Base-by-base conservation (phyloP, 139 green algal genomes). In the Chlorella sp. region DNA sequence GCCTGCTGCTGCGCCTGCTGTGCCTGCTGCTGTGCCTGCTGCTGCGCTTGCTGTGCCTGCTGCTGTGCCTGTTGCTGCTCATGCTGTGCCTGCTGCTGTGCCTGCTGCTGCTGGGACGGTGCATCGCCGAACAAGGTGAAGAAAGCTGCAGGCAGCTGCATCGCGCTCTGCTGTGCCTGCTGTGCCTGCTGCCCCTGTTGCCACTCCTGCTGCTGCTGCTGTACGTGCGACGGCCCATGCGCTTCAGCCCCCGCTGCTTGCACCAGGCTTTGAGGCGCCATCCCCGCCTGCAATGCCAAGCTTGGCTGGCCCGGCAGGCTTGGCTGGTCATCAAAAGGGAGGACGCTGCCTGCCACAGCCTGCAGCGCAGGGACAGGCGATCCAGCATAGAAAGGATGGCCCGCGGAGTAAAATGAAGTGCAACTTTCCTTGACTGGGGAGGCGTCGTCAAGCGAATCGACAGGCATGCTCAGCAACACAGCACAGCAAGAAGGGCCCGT, bases 301-400 rank as follows among this genome's bases (percentile, higher is more conserved):
- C n/a, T 0, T 24, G 61, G 77, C 77, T 81, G 77, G 53, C n/a
- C 32, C 12, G 30, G 69, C 64, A 32, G 2, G 34, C n/a, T 0
- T 24, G 61, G 77, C 77, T 81, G 77, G 53, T 87, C 83, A 0
- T 87, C 83, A 3, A 28, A 24, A 30, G 83, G 83, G 24, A 87
- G 61, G 60, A 78, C 83, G 11, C 60, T 77, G 39, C 61, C 83
- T 2, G 61, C 83, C 36, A 87, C 83, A 11, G 83, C 83, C 60
- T 87, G 83, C 82, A 86, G 22, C 30, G 28, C 68, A 30, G 66
- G 3, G 66, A n/a, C n/a, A n/a, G n/a, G n/a, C n/a, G n/a, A n/a
- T n/a, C n/a, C n/a, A n/a, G n/a, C n/a, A n/a, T n/a, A n/a, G n/a
- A n/a, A n/a, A n/a, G n/a, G n/a, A n/a, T n/a, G n/a, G n/a, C n/a